Evolutionary conservation across 2,329 filamentous ascomycete species (phyloP), one percentile per base, ranked within the genome.

Genomic region (Botrytis pseudocinerea): DNA sequence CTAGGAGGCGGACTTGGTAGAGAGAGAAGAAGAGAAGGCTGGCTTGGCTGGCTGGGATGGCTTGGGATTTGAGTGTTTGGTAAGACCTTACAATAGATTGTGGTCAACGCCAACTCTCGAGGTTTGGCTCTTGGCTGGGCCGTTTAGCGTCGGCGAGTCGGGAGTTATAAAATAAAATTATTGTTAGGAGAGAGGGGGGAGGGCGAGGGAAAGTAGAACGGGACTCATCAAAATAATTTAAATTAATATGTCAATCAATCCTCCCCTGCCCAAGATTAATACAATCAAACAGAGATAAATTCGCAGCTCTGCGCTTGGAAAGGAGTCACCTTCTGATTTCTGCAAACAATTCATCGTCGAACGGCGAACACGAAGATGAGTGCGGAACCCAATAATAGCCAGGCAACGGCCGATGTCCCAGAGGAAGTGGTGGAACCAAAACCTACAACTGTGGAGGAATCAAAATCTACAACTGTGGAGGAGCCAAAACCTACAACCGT

Each of bases 351-450:
- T 14, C 64, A 40, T 68, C 28, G 28, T 40, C 35, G n/a, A 57
- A 42, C 16, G 51, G 32, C 28, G 8, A 61, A 46, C 16, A 1
- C 25, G 38, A 61, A 9, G 48, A 72, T 69, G 70, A 69, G 51
- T 35, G 25, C 63, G 10, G 62, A 72, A 61, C 20, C 35, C 51
- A 28, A 60, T 35, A 28, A 64, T 25, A 72, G 60, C 38, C 16
- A 46, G 16, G 16, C 62, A 38, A 59, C 44, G 46, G 54, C 7
- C 38, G 57, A 68, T 48, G n/a, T 51, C 25, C 10, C 42, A 69
- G 57, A 46, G 40, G 62, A 22, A 9, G 42, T n/a, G 18, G 51
- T 42, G 14, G 70, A 57, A 42, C 18, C 63, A 48, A 65, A 48
- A 40, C 2, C 42, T 25, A 48, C 12, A 54, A 40, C 35, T 35